phyloP scores from a whole-genome alignment of 768 basidiomycete species.

The Agaricus bisporus region DNA sequence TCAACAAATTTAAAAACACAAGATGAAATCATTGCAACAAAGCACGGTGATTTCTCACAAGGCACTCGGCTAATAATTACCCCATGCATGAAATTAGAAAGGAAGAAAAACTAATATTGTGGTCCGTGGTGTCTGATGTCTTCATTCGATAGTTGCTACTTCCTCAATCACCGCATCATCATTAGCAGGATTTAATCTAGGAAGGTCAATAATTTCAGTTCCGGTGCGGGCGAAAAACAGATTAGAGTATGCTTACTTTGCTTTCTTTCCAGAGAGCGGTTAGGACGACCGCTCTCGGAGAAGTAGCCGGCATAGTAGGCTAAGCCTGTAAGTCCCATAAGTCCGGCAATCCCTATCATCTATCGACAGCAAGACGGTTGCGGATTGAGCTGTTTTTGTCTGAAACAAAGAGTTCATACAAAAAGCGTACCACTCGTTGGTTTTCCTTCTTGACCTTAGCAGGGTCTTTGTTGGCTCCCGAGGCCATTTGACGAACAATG shows the following conservation, averaged over 20 bases:
- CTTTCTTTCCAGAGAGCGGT: not conserved
- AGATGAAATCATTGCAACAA: too few relatives aligned
- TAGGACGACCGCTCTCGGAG: not conserved
- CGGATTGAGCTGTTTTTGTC: too few relatives aligned
- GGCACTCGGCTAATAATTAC: too few relatives aligned
- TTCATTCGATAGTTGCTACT: slow-evolving; percentile 4
- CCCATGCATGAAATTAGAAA: too few relatives aligned
- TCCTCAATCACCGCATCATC: slow-evolving; percentile 5
- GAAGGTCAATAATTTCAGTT: slow-evolving; percentile 1
- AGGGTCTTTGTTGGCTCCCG: slow-evolving; percentile 6
- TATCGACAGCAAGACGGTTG: not conserved
- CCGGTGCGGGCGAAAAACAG: not conserved
- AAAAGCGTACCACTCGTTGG: slow-evolving; percentile 3
- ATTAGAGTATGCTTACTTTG: slow-evolving; percentile 1
- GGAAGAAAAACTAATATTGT: too few relatives aligned
- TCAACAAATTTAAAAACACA: too few relatives aligned
- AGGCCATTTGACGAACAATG: slow-evolving; percentile 8
- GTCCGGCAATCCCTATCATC: slow-evolving; percentile 2
- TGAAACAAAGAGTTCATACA: too few relatives aligned
- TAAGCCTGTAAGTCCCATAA: slow-evolving; percentile 5
- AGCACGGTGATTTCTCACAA: too few relatives aligned
- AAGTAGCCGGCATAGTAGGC: slow-evolving; percentile 7
- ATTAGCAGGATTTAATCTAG: not conserved
- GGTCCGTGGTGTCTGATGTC: too few relatives aligned
- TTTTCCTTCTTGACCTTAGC: slow-evolving; percentile 3